Conservation (phyloP, 1,139 yeast genomes). For the Meyerozyma elateridarum region DNA sequence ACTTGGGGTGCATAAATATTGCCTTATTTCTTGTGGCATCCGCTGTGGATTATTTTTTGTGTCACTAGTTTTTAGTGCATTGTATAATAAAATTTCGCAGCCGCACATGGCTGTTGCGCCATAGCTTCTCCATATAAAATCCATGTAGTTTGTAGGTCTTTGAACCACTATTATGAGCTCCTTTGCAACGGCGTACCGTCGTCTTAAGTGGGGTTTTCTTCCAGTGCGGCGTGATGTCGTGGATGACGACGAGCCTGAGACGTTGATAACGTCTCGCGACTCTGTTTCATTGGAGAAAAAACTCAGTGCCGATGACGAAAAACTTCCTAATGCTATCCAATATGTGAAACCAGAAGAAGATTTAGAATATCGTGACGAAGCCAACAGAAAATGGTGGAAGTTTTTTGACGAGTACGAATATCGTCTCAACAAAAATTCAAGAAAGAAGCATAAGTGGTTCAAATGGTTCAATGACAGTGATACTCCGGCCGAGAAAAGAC, state of each 20-base stretch:
- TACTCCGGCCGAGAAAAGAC: constrained; percentile 49
- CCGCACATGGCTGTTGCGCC: no score
- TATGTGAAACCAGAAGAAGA: constrained; percentile 1
- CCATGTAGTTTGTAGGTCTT: no score
- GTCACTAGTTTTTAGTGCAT: no score
- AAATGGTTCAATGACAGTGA: constrained; percentile 60
- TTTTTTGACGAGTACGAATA: constrained; percentile 62
- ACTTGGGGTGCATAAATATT: no score
- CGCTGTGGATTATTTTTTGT: no score
- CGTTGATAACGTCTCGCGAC: no score
- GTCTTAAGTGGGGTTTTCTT: constrained; percentile 47
- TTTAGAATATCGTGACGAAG: constrained; percentile 56
- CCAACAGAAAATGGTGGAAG: constrained; percentile 58
- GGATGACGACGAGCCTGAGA: constrained; percentile 22
- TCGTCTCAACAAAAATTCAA: constrained; percentile 34
- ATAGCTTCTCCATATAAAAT: no score
- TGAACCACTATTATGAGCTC: no score
- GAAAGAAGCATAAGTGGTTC: constrained; percentile 48
- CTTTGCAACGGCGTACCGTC: no score
- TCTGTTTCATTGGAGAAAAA: constrained; percentile 9
- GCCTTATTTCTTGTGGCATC: no score
- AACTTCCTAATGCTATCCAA: constrained; percentile 1
- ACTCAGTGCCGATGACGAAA: constrained; percentile 6
- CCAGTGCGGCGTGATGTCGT: constrained; percentile 45
- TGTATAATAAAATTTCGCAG: no score